phyloP scores from a whole-genome alignment of 2,329 filamentous ascomycete species.

The Claviceps fusiformis region DNA sequence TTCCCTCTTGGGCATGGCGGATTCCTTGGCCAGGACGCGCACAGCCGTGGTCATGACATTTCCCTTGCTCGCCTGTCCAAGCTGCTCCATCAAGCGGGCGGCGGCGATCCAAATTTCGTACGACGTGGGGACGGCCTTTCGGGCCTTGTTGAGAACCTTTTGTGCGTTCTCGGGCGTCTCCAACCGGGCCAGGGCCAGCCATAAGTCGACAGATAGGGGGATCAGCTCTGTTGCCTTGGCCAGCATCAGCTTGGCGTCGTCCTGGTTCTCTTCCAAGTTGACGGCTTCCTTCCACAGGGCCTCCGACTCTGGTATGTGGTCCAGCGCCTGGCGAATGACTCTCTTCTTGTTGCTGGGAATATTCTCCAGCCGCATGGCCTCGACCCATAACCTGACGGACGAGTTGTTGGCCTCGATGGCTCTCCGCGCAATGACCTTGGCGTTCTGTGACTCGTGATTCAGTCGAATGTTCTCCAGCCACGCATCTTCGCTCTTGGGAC shows the following conservation, averaged over 20 bases:
- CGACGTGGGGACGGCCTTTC: slow-evolving; percentile 84
- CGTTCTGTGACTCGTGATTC: slow-evolving; percentile 73
- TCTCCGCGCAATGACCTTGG: slow-evolving; percentile 86
- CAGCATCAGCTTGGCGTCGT: slow-evolving; percentile 75
- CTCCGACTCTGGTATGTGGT: slow-evolving; percentile 88
- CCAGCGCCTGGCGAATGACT: slow-evolving; percentile 79
- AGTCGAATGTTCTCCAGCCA: slow-evolving; percentile 95
- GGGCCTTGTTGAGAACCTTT: slow-evolving; percentile 86
- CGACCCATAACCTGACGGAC: slow-evolving; percentile 84
- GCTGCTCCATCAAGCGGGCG: slow-evolving; percentile 76
- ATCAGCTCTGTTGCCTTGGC: slow-evolving; percentile 95
- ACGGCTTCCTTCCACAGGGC: slow-evolving; percentile 97
- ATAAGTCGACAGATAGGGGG: slow-evolving; percentile 82
- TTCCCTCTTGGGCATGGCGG: slow-evolving; percentile 92
- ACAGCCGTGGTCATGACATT: slow-evolving; percentile 93
- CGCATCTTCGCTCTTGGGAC: slow-evolving; percentile 84
- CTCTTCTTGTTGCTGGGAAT: slow-evolving; percentile 78
- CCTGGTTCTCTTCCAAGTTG: slow-evolving; percentile 81
- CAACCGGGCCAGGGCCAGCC: slow-evolving; percentile 82
- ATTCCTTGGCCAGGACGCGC: slow-evolving; percentile 75
- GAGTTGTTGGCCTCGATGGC: slow-evolving; percentile 85
- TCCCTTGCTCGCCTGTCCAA: slow-evolving; percentile 62
- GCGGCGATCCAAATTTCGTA: slow-evolving; percentile 96
- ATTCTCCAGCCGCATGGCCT: slow-evolving; percentile 84
- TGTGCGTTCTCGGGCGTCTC: slow-evolving; percentile 87